Base-by-base conservation (phyloP, 2,329 filamentous ascomycete species). In the Bipolaris sorokiniana region DNA sequence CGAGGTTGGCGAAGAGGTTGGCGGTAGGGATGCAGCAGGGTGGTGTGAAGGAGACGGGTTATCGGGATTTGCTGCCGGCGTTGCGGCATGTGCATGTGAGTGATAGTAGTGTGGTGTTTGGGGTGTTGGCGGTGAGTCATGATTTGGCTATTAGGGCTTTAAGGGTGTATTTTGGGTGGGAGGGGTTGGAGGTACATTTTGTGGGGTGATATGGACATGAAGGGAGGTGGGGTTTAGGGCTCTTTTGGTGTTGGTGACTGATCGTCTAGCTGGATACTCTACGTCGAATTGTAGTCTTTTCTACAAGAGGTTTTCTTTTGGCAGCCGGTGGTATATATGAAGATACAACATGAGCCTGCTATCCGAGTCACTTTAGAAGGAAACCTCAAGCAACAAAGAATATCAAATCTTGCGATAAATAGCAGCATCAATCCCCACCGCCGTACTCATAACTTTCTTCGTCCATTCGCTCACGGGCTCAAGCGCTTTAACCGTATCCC, bases 381-480 rank as follows among this genome's bases (percentile, higher is more conserved):
- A 23, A 5, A 2, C 10, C n/a, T 36, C 7, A 20, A 26, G n/a
- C 7, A 22, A 6, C 6, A 2, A 1, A 36, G 6, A 2, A 42
- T 15, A 2, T 48, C 53, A 57, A 2, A 16, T 3, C 58, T 62
- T 72, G 2, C 61, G 50, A 52, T 69, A 75, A 16, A 75, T 58
- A 6, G 65, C 71, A 16, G 67, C 69, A 59, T 74, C 71, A 50
- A 73, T 70, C 15, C 55, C 59, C 38, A 63, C 63, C 22, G 64
- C 67, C 11, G 61, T 51, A 2, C 37, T 49, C 65, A 71, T 67
- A 7, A 64, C 56, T 41, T 53, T 68, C 61, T 71, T 71, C 11
- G 71, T 74, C 71, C 72, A 74, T 4, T 70, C 65, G 7, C 64
- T 71, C 46, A 74, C 68, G 0, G 70, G 71, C 16, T 74, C 60